phyloP scores from a whole-genome alignment of 2,329 filamentous ascomycete species.

The Graphium sp. region DNA sequence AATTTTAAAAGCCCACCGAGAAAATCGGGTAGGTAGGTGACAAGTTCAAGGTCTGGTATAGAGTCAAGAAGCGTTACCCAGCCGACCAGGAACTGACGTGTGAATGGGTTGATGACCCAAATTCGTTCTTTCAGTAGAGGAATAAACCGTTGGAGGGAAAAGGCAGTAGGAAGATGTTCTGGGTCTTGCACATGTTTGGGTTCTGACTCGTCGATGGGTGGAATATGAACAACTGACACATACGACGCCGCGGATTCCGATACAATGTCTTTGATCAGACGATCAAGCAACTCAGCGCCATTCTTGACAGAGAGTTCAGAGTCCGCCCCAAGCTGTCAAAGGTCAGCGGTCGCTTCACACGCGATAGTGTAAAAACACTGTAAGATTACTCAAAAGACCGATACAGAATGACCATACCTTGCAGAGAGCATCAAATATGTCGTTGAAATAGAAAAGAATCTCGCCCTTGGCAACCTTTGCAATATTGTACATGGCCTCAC shows the following conservation, averaged over 20 bases:
- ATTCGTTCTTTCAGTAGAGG: constrained; percentile 89
- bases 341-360: too few relatives aligned
- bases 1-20: constrained; percentile 81
- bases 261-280: constrained; percentile 90
- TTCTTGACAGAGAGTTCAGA: constrained; percentile 97
- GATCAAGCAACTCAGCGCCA: constrained; percentile 85
- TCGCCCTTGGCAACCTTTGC: constrained; percentile 98
- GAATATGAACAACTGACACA: constrained; percentile 53
- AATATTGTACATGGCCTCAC: constrained; percentile 99
- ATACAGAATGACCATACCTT: constrained; percentile 41
- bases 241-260: constrained; percentile 91
- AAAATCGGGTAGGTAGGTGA: constrained; percentile 84
- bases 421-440: constrained; percentile 92
- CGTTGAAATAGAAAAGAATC: constrained; percentile 93
- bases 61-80: constrained; percentile 94
- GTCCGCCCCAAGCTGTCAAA: constrained; percentile 88
- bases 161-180: constrained; percentile 58
- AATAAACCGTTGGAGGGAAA: constrained; percentile 81
- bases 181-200: constrained; percentile 14
- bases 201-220: constrained; percentile 24
- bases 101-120: constrained; percentile 86
- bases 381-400: too few relatives aligned
- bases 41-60: constrained; percentile 89
- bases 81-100: constrained; percentile 82
- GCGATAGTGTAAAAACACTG: too few relatives aligned